Evolutionary conservation across 179 eudicot species (phyloP).

Genomic region (Vitellaria paradoxa): DNA sequence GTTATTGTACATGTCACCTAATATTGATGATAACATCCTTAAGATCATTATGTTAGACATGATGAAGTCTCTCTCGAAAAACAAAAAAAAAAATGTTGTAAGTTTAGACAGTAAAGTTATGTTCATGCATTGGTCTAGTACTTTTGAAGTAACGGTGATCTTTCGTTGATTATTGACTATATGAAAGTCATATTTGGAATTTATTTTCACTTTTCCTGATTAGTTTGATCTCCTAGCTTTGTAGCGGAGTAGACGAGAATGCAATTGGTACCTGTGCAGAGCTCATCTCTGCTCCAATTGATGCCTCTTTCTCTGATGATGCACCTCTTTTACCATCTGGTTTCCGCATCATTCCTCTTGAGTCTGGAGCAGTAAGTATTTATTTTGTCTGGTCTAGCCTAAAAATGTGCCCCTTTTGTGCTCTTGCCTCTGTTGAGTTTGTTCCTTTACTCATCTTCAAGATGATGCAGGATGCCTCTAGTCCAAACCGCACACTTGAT

Average conservation of each 20-base stretch:
- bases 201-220: background rate
- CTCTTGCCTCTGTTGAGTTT: background rate
- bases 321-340: constrained; percentile 95
- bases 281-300: constrained; percentile 93
- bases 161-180: background rate
- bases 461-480: constrained; percentile 60
- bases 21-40: background rate
- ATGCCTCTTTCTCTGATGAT: constrained; percentile 91
- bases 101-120: background rate
- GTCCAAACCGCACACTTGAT: constrained; percentile 88
- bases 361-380: constrained; percentile 50
- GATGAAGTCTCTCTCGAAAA: too few relatives aligned
- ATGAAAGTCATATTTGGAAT: background rate
- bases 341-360: constrained; percentile 89
- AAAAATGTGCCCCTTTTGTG: background rate
- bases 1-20: background rate
- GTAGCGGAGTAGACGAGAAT: constrained; percentile 91
- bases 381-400: background rate
- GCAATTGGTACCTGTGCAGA: constrained; percentile 85
- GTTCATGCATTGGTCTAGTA: background rate
- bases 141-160: background rate
- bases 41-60: background rate
- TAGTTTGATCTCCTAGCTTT: constrained; percentile 44
- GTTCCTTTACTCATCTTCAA: background rate
- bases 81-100: background rate